phyloP scores from a whole-genome alignment of 2,329 filamentous ascomycete genomes.

The Epichloe uncinata region DNA sequence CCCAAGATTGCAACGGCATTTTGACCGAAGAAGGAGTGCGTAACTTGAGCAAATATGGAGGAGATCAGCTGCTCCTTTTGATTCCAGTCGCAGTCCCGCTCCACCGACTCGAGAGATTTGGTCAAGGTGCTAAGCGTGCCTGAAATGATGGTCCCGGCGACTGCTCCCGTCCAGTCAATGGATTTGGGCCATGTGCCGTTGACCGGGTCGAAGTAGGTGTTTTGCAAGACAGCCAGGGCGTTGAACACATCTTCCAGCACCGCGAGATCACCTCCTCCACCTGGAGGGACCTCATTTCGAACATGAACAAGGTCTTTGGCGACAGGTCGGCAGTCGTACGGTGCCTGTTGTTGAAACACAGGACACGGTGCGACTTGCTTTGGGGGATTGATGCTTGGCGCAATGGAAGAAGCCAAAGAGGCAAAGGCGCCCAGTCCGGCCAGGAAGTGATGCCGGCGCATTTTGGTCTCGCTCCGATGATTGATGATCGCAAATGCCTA shows the following conservation, averaged over 20 bases:
- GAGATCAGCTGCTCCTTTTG: slow-evolving; percentile 68
- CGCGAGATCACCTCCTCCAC: neutral
- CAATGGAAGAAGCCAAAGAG: neutral
- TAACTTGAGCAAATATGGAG: slow-evolving; percentile 63
- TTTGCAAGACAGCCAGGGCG: slow-evolving; percentile 64
- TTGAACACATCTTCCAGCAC: slow-evolving; percentile 39
- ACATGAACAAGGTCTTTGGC: neutral
- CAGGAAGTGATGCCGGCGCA: neutral
- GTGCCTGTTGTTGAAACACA: neutral
- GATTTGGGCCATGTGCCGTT: slow-evolving; percentile 70
- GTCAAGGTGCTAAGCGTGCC: slow-evolving; percentile 61
- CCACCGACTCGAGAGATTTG: slow-evolving; percentile 32
- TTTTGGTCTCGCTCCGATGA: neutral
- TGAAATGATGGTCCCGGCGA: slow-evolving; percentile 67
- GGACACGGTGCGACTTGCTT: neutral
- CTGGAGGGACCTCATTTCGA: neutral
- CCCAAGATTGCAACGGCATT: slow-evolving; percentile 60
- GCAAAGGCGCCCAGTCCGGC: neutral
- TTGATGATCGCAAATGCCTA: neutral
- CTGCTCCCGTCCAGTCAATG: slow-evolving; percentile 90
- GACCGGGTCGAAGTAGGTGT: slow-evolving; percentile 62
- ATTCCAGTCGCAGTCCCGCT: slow-evolving; percentile 27
- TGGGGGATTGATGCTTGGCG: neutral
- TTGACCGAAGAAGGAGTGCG: slow-evolving; percentile 77
- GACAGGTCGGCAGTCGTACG: neutral